A percentile compares a stretch with the other conserved stretches of the same genome.
Evolutionary conservation across 352 stramenopile genomes (phyloP).

Genomic region (Globisporangium apiculatum): DNA sequence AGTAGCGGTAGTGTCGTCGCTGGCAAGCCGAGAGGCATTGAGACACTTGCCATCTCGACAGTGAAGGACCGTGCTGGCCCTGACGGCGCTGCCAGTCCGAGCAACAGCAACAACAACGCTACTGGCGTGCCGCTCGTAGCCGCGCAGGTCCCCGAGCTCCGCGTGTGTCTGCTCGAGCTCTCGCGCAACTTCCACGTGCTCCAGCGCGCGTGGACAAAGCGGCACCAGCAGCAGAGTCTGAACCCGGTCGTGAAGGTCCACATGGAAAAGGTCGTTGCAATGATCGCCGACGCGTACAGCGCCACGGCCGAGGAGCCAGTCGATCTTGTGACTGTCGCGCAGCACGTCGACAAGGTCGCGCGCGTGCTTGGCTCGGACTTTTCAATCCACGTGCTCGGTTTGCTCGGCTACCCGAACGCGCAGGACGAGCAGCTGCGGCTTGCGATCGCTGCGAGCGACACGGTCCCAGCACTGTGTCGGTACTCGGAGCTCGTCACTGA

Average conservation of each 20-base stretch:
- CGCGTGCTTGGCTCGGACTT: slow-evolving; percentile 57
- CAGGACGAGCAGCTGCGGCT: slow-evolving; percentile 26
- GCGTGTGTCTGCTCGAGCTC: slow-evolving; percentile 64
- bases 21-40: background rate
- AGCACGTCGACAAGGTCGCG: slow-evolving; percentile 49
- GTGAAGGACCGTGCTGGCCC: background rate
- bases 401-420: slow-evolving; percentile 26
- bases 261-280: slow-evolving; percentile 54
- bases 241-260: slow-evolving; percentile 58
- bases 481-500: slow-evolving; percentile 61
- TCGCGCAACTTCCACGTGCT: slow-evolving; percentile 64
- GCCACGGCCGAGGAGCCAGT: slow-evolving; percentile 46
- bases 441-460: slow-evolving; percentile 24
- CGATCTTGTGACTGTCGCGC: slow-evolving; percentile 31
- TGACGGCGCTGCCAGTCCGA: background rate
- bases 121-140: slow-evolving; percentile 18
- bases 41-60: slow-evolving; percentile 8
- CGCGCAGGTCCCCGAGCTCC: slow-evolving; percentile 54
- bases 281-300: slow-evolving; percentile 72
- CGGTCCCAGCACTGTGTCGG: slow-evolving; percentile 26
- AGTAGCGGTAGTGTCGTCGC: background rate
- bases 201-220: slow-evolving; percentile 51
- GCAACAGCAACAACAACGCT: slow-evolving; percentile 2
- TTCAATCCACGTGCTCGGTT: slow-evolving; percentile 49
- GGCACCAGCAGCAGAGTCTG: slow-evolving; percentile 25